Conservation (phyloP, 2,329 filamentous ascomycete genomes). For the Didymosphaeria variabile region DNA sequence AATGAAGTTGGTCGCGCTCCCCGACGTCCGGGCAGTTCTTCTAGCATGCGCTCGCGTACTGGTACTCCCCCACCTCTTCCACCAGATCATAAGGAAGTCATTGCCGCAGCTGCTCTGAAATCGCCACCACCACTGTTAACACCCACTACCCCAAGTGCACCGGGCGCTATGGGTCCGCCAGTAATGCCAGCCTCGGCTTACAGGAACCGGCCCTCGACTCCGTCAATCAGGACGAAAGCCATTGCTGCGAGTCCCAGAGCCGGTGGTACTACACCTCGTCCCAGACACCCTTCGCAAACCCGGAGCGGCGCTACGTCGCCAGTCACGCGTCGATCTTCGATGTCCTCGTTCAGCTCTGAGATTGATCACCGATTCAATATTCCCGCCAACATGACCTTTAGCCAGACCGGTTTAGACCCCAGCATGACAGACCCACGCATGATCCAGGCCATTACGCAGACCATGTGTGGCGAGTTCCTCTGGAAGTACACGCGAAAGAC, state of each 20-base stretch:
- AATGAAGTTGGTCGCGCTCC: slow-evolving; percentile 43
- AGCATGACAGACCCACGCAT: slow-evolving; percentile 87
- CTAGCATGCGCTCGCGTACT: slow-evolving; percentile 67
- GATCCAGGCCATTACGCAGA: slow-evolving; percentile 99
- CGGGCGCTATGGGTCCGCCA: slow-evolving; percentile 88
- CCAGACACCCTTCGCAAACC: slow-evolving; percentile 49
- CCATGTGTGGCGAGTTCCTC: slow-evolving; percentile 98
- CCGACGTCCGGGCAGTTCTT: slow-evolving; percentile 75
- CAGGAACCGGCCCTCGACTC: slow-evolving; percentile 56
- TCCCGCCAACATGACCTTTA: slow-evolving; percentile 57
- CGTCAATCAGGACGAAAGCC: slow-evolving; percentile 53
- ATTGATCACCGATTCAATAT: slow-evolving; percentile 89
- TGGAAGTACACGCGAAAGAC: slow-evolving; percentile 99
- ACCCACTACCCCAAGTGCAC: slow-evolving; percentile 58
- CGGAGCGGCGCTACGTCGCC: slow-evolving; percentile 60
- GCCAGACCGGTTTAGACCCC: slow-evolving; percentile 68
- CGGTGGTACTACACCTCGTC: slow-evolving; percentile 66
- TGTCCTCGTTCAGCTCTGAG: slow-evolving; percentile 96
- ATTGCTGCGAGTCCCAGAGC: slow-evolving; percentile 54
- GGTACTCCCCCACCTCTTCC: slow-evolving; percentile 76
- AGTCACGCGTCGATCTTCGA: slow-evolving; percentile 77
- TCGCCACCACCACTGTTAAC: slow-evolving; percentile 44
- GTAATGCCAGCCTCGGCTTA: slow-evolving; percentile 80
- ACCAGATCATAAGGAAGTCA: slow-evolving; percentile 81
- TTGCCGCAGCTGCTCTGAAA: slow-evolving; percentile 77